Evolutionary conservation across 164 flowering plant species (phyloP), one percentile per base, ranked within the genome.

Genomic region (Kingdonia uniflora): DNA sequence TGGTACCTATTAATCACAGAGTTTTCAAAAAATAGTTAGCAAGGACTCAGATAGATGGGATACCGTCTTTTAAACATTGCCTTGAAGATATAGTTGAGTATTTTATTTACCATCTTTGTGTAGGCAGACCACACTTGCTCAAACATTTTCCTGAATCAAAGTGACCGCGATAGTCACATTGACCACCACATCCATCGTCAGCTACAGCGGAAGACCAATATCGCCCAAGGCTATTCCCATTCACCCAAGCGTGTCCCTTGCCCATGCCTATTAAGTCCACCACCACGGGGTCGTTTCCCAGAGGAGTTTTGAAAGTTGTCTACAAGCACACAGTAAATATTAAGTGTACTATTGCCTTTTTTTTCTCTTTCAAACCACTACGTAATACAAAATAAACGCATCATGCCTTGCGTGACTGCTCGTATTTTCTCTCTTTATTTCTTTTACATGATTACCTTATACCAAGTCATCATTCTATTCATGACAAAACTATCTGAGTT

Each of bases 211-310:
- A 44, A 0, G 88, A 81, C 97, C 97, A 84, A 35, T 63, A 81
- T 0, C 95, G 69, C 0, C 95, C 95, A 1, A 85, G 57, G 56
- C 69, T 79, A 0, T 77, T 43, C 0, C 95, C 92, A 40, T 85
- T 85, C 2, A 89, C 80, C 95, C 95, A 89, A 1, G 87, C 92
- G 0, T 52, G 12, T 0, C 95, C 95, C 46, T 89, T 89, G 0
- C 92, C 84, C 69, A 89, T n/a, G 0, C 90, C 87, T 53, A 44
- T 75, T 51, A 84, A 37, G 48, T 89, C 90, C 10, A 85, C 65
- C 1, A 70, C 87, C 7, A 89, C 84, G 0, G 92, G 80, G 2
- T 79, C 90, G 2, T 52, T 53, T 6, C 92, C 97, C 12, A 67
- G 42, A 0, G 95, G 91, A 46, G 85, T 69, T 49, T 74, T 72